Percentiles rank a stretch among this genome's conserved stretches.
Evolutionary conservation across 768 basidiomycete genomes (phyloP).

Genomic region (Russula earlei): DNA sequence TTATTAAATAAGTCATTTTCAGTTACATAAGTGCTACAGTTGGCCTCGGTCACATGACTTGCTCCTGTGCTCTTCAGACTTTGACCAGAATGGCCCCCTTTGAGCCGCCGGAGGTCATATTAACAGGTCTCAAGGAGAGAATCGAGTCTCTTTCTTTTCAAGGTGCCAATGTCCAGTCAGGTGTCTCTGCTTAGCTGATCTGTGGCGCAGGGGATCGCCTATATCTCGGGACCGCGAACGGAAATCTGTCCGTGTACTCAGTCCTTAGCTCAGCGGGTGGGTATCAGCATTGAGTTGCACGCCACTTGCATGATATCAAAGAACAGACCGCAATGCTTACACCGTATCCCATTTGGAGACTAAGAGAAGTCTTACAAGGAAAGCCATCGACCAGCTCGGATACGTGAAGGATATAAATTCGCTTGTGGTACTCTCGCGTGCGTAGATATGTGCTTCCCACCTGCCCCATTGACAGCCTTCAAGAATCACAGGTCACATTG

Average conservation of each 20-base stretch:
- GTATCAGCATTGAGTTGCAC: slow-evolving; percentile 13
- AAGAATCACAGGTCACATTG: slow-evolving; percentile 67
- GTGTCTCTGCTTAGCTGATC: background rate
- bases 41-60: background rate
- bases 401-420: slow-evolving; percentile 81
- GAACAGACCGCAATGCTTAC: slow-evolving; percentile 27
- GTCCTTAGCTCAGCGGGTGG: slow-evolving; percentile 34
- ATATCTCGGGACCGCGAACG: slow-evolving; percentile 53
- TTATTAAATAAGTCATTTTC: no score
- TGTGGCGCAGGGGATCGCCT: slow-evolving; percentile 38
- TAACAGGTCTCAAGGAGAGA: slow-evolving; percentile 17
- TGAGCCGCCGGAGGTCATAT: slow-evolving; percentile 9
- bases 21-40: no score
- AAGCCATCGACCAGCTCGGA: slow-evolving; percentile 80
- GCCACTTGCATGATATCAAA: background rate
- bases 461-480: background rate
- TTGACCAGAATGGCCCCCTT: slow-evolving; percentile 16
- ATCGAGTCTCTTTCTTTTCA: slow-evolving; percentile 16
- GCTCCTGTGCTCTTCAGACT: no score
- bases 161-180: background rate
- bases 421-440: slow-evolving; percentile 78
- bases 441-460: slow-evolving; percentile 15
- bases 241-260: slow-evolving; percentile 45
- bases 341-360: slow-evolving; percentile 44
- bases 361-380: slow-evolving; percentile 54